Evolutionary conservation across 148 eudicot genomes (phyloP).

Genomic region (Rhododendron williamsianum): DNA sequence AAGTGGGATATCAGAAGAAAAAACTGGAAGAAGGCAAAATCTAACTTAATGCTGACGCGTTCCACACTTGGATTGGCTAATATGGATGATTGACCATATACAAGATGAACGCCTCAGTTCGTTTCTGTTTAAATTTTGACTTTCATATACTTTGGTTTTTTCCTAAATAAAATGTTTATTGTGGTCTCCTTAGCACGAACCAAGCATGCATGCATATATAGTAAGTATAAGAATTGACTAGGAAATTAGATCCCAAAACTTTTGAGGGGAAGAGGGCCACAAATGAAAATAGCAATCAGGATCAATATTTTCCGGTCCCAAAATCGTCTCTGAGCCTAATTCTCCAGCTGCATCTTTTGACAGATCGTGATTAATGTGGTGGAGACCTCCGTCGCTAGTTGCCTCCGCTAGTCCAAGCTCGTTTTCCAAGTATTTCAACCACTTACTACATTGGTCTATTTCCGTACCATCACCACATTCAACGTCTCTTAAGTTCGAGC

Average conservation of each 20-base stretch:
- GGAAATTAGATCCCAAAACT: background rate
- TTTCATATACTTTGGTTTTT: background rate
- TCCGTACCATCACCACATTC: background rate
- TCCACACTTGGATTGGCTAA: background rate
- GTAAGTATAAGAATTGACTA: background rate
- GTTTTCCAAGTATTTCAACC: slow-evolving; percentile 33
- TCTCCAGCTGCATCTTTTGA: background rate
- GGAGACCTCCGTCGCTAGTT: background rate
- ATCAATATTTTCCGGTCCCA: background rate
- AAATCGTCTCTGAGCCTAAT: background rate
- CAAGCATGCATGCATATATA: too few relatives aligned
- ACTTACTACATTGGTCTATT: slow-evolving; percentile 8
- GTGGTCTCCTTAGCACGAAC: background rate
- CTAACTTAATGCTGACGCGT: background rate
- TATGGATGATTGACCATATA: background rate
- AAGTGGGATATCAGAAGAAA: background rate
- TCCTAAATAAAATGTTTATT: background rate
- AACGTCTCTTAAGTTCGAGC: background rate
- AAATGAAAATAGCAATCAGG: background rate
- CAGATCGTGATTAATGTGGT: background rate
- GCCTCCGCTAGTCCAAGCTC: slow-evolving; percentile 31
- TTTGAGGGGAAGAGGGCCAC: slow-evolving; percentile 1
- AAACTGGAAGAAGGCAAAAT: background rate
- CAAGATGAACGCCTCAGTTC: background rate
- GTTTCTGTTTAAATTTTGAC: background rate